Evolutionary conservation across 257 asterid species (phyloP), one percentile per base, ranked within the genome.

Genomic region (Solanum gandarillasii): DNA sequence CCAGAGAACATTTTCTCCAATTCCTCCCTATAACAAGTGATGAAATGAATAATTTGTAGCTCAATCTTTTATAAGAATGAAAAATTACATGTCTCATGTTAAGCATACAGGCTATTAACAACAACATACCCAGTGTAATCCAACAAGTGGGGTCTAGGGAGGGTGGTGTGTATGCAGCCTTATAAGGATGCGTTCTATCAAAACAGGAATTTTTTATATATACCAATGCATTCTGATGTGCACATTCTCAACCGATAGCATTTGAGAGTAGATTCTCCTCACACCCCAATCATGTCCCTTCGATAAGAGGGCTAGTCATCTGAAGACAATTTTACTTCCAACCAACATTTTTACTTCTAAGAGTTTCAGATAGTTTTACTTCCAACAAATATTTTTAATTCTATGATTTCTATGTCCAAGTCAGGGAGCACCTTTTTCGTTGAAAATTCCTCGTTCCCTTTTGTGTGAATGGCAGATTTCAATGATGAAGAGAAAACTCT

Each of bases 1-100:
- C 95, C 98, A 0, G 88, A 27, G 90, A 96, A 96, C 93, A 96
- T 75, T 87, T 89, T 88, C 92, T 96, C 99, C 86, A 96, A 93
- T 87, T 95, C 98, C 91, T 91, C 95, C 83, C 99, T 96, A 85
- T 34, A 41, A 87, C 32, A 86, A 89, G 58, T 67, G 70, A 83
- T 60, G 3, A 38, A 82, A 58, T 11, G 0, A 13, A 52, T 36
- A 7, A 39, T 34, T 48, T 82, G 27, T 1, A 82, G 68, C 67
- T 27, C 39, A 81, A 31, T 10, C 85, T 46, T 79, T 46, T 81
- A 46, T 9, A 82, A 29, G 71, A 82, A 82, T 48, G 31, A 60
- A 48, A 48, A 27, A 48, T 38, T 48, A 82, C 29, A 29, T 27
- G 62, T 82, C 12, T 82, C 29, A 48, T 82, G 43, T 10, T 81